Evolutionary conservation across 140 eudicot genomes (phyloP), one percentile per base, ranked within the genome.

Genomic region (Stevia rebaudiana): DNA sequence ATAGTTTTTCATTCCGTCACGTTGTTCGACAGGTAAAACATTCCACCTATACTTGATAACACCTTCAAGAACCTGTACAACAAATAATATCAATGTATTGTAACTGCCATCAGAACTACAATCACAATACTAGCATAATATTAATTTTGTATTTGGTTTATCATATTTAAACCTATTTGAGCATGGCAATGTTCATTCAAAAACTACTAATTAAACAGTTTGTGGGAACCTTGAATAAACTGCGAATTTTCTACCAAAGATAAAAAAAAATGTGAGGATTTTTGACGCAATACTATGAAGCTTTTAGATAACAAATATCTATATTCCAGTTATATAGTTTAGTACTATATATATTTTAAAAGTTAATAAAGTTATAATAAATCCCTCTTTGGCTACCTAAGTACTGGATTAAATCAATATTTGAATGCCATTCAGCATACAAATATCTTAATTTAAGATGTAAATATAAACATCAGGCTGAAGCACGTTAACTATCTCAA

Each of bases 1-100:
- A 78, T 88, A 92, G 67, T 88, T 92, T 79, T 88, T 92, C 98
- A 92, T 92, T 77, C 98, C 98, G 77, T 92, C 98, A 10, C 98
- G 73, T 76, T 91, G 98, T 10, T 79, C 87, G 18, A 79, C 89
- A 53, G 98, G 98, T 81, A 91, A 75, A 8, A 91, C 98, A 70
- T 91, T 91, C 98, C 98, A 91, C 75, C 98, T 86, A 51, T 91
- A 91, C 74, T 91, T 91, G 19, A 91, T 83, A 69, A 91, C 98
- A 79, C 98, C 98, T 85, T 91, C 98, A 48, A 91, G 88, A 54
- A 92, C 95, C 96, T 91, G 87, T 51, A 59, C 3, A 48, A 48
- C 5, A 13, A 17, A 39, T 19, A 47, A 54, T 36, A 57, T 25
- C 48, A 22, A 12, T 62, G 55, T 11, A 41, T 11, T 46, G 48